A percentile compares a stretch with the other conserved stretches of the same genome.
Evolutionary conservation across 73 alveolate genomes (phyloP).

Genomic region (Stentor roeselii): DNA sequence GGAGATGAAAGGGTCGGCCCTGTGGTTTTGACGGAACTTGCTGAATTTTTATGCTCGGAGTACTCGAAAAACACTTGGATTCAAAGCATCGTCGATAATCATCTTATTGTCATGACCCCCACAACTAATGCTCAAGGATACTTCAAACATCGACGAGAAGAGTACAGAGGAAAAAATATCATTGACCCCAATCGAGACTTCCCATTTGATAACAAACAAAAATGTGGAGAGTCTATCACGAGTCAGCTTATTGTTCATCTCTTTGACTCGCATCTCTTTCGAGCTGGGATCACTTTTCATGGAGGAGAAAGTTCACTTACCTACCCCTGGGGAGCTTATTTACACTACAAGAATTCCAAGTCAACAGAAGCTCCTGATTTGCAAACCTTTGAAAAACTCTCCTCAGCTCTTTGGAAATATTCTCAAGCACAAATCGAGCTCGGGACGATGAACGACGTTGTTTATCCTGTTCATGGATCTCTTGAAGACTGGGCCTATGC

Average conservation of each 20-base stretch:
- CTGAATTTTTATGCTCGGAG: slow-evolving; percentile 56
- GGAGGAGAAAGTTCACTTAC: slow-evolving; percentile 90
- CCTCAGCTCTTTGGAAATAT: slow-evolving; percentile 24
- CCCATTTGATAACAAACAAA: slow-evolving; percentile 62
- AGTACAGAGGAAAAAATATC: slow-evolving; percentile 70
- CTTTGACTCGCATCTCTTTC: slow-evolving; percentile 57
- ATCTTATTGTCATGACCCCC: slow-evolving; percentile 82
- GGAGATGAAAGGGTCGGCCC: slow-evolving; percentile 96
- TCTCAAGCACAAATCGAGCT: slow-evolving; percentile 45
- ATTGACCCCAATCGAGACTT: slow-evolving; percentile 97
- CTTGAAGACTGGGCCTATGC: slow-evolving; percentile 99
- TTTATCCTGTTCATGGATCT: slow-evolving; percentile 92
- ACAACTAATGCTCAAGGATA: slow-evolving; percentile 95
- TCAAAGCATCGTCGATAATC: slow-evolving; percentile 57
- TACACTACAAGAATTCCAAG: slow-evolving; percentile 37
- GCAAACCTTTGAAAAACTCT: slow-evolving; percentile 58
- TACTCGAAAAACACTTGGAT: slow-evolving; percentile 44
- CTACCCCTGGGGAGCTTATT: slow-evolving; percentile 95
- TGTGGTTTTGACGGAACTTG: slow-evolving; percentile 75
- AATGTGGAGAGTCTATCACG: slow-evolving; percentile 81
- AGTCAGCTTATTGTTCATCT: slow-evolving; percentile 80
- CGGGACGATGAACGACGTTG: slow-evolving; percentile 81
- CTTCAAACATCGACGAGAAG: slow-evolving; percentile 67
- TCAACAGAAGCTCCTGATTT: slow-evolving; percentile 94
- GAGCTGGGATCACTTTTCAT: slow-evolving; percentile 85